A percentile compares a stretch with the other conserved stretches of the same genome.
phyloP scores from a whole-genome alignment of 257 asterid species.

The Solanum verrucosum region DNA sequence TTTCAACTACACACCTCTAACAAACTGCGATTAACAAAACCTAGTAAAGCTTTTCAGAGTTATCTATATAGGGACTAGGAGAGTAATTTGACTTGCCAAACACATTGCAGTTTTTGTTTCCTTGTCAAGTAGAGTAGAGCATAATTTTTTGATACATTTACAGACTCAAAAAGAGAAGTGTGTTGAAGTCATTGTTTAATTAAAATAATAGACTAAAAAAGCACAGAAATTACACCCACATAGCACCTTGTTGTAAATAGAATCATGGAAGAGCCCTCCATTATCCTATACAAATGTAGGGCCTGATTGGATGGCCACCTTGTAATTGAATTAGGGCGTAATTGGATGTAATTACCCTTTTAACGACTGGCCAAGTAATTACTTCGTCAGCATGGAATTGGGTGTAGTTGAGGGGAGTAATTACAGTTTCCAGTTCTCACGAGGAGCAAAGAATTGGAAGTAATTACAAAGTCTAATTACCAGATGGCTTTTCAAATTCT shows the following conservation, averaged over 20 bases:
- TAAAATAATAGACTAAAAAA: background rate
- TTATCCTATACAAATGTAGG: background rate
- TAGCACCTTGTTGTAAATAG: background rate
- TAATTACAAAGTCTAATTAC: background rate
- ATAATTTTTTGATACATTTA: background rate
- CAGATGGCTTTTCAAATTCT: background rate
- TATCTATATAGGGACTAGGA: background rate
- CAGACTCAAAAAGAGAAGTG: background rate
- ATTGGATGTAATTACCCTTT: background rate
- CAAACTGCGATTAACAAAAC: background rate
- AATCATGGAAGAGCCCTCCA: background rate
- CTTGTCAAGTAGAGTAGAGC: background rate
- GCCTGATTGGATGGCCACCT: background rate
- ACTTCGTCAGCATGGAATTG: background rate
- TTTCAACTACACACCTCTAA: background rate
- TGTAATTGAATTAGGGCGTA: background rate
- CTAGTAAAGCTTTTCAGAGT: background rate
- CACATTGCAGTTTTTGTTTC: background rate
- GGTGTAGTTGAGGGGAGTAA: background rate
- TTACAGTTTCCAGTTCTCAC: background rate
- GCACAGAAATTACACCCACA: background rate
- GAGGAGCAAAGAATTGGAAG: background rate
- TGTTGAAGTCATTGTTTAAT: background rate
- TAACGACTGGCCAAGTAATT: background rate
- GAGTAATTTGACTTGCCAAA: background rate